Evolutionary conservation across 1,284 basidiomycete genomes (phyloP), one percentile per base, ranked within the genome.

Genomic region (Veloporphyrellus conicus): DNA sequence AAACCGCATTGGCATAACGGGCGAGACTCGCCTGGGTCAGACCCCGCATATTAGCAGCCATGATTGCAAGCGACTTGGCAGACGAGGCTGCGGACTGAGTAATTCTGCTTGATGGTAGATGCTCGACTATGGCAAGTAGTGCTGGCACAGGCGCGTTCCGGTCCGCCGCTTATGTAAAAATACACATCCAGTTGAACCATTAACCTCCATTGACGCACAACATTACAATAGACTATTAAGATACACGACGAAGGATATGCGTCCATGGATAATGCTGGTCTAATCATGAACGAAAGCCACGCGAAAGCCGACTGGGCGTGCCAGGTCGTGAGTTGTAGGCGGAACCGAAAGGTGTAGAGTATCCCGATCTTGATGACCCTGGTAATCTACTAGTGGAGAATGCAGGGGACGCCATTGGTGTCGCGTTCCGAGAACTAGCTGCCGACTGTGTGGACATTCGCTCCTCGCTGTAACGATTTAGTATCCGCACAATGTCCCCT

Each of bases 1-100:
- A 41, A 43, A 47, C 38, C 11, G 20, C 43, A 46, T 36, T 43
- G 37, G 37, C 15, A 35, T 39, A 39, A 33, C 20, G 31, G 32
- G 38, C 35, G 25, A 33, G 49, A 65, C 76, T 54, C 48, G 87
- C 91, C 77, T 94, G 91, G 54, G 91, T 94, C 56, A 94, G 71
- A 38, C 92, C 91, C 52, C 92, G 79, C 91, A 93, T 94, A 52
- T 76, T 81, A 49, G 88, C 82, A 54, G 90, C 87, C 90, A 93
- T 92, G 38, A n/a, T 61, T 48, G 48, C 37, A 53, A 32, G 41
- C 2, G 32, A 15, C 4, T 38, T 25, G 36, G 16, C 27, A 3
- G 29, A 37, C 31, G 23, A 19, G 3, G 34, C 19, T 25, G 4
- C 15, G 14, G 22, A 18, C 29, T 14, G 29, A 31, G 14, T 31